A percentile compares a stretch with the other conserved stretches of the same genome.
Conservation (phyloP, 2,329 filamentous ascomycete species). For the Botrytis pseudocinerea region DNA sequence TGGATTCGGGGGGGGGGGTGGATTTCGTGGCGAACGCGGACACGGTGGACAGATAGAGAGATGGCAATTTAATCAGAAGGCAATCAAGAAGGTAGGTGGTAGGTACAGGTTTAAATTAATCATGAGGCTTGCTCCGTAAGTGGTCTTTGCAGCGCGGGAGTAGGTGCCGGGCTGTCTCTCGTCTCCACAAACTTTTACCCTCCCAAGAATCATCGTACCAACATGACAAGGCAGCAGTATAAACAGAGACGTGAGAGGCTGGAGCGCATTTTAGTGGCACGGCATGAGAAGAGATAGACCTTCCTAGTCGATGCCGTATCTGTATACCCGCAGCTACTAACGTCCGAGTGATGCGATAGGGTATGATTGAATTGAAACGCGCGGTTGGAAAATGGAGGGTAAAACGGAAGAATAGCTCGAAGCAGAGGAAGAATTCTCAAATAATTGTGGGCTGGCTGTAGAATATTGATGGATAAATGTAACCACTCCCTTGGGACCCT, state of each 20-base stretch:
- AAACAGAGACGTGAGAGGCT: slow-evolving; percentile 22
- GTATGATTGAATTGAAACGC: slow-evolving; percentile 16
- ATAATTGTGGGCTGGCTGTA: not conserved
- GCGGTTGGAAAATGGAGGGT: slow-evolving; percentile 17
- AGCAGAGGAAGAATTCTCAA: not conserved
- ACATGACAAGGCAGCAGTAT: slow-evolving; percentile 24
- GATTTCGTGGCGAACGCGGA: not conserved
- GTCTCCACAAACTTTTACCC: slow-evolving; percentile 11
- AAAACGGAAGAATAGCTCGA: not conserved
- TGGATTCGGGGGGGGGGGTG: not conserved
- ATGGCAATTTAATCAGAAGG: not conserved
- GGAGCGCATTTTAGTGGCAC: slow-evolving; percentile 6
- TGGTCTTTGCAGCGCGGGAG: not conserved
- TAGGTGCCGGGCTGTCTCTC: slow-evolving; percentile 3
- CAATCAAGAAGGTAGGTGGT: not conserved
- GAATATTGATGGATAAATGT: slow-evolving; percentile 9
- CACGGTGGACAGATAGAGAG: not conserved
- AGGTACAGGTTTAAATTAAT: not conserved
- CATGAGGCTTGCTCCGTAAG: not conserved
- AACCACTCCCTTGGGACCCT: slow-evolving; percentile 20
- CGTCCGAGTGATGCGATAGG: slow-evolving; percentile 18
- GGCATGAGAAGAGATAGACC: slow-evolving; percentile 2
- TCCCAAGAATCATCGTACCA: slow-evolving; percentile 4
- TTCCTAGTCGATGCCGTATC: slow-evolving; percentile 4
- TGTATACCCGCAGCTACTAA: slow-evolving; percentile 2